Evolutionary conservation across 345 rosid species (phyloP).

Genomic region (Salix udensis): DNA sequence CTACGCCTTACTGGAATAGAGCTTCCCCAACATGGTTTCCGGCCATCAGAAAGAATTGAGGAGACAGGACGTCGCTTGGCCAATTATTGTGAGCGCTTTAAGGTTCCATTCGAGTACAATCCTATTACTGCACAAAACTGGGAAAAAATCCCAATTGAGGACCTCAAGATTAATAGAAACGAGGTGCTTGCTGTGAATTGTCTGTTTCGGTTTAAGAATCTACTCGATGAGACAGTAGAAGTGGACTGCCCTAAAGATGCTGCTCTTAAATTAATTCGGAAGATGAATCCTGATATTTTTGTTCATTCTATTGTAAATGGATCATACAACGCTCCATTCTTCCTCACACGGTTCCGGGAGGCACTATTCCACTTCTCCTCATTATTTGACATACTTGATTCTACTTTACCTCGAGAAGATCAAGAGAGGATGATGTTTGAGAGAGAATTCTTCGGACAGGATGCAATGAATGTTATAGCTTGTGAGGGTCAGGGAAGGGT

Average conservation of each 20-base stretch:
- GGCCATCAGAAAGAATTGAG: slow-evolving; percentile 81
- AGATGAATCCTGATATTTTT: slow-evolving; percentile 66
- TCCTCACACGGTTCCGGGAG: slow-evolving; percentile 81
- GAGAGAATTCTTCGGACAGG: slow-evolving; percentile 73
- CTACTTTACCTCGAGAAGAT: slow-evolving; percentile 70
- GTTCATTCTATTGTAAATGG: slow-evolving; percentile 63
- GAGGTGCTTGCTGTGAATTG: slow-evolving; percentile 72
- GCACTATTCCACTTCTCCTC: slow-evolving; percentile 92
- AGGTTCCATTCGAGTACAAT: slow-evolving; percentile 77
- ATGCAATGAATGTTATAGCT: slow-evolving; percentile 76
- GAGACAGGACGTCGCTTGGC: slow-evolving; percentile 86
- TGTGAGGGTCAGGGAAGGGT: slow-evolving; percentile 93
- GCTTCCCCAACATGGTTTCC: slow-evolving; percentile 88
- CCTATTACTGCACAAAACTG: slow-evolving; percentile 76
- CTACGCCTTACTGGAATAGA: slow-evolving; percentile 89
- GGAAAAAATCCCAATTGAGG: slow-evolving; percentile 67
- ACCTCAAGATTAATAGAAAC: slow-evolving; percentile 54
- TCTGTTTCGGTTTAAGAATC: slow-evolving; percentile 57
- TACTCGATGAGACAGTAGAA: slow-evolving; percentile 70
- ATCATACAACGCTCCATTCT: slow-evolving; percentile 79
- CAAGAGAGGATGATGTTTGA: slow-evolving; percentile 66
- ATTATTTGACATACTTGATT: slow-evolving; percentile 81
- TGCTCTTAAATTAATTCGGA: slow-evolving; percentile 57
- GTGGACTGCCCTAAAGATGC: slow-evolving; percentile 57
- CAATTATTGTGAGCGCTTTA: slow-evolving; percentile 70